These are phyloP conservation scores for Cordyceps javanica DNA, from an alignment of 2,329 filamentous ascomycete genomes.

Conservation along the genomic window DNA sequence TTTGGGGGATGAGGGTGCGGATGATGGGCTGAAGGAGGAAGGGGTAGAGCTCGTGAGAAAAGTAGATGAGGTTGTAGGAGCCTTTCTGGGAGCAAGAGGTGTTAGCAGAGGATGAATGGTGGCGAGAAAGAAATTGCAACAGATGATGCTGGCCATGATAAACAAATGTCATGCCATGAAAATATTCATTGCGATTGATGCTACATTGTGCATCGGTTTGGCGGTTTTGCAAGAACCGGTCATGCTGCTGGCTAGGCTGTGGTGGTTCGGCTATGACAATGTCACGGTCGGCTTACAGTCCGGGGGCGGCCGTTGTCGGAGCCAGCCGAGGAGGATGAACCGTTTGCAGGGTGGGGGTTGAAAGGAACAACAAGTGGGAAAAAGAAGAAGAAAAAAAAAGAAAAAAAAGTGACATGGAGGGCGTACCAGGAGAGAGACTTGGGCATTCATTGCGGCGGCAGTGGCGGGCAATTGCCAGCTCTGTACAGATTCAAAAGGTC, in stretches of 20 bases:
- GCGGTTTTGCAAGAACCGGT: background rate
- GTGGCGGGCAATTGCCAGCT: background rate
- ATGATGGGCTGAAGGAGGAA: slow-evolving; percentile 81
- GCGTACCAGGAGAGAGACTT: slow-evolving; percentile 53
- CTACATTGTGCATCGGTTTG: background rate
- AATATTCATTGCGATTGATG: background rate
- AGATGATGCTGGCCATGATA: background rate
- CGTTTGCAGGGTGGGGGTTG: slow-evolving; percentile 1
- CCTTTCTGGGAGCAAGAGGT: slow-evolving; percentile 70
- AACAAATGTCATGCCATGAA: too few relatives aligned
- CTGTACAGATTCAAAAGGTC: background rate
- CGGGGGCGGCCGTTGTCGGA: slow-evolving; percentile 10
- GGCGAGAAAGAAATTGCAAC: background rate
- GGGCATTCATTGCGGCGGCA: slow-evolving; percentile 43
- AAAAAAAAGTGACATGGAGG: slow-evolving; percentile 15
- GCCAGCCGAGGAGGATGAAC: slow-evolving; percentile 6
- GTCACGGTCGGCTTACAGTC: too few relatives aligned
- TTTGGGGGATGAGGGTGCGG: slow-evolving; percentile 70
- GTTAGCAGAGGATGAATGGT: background rate
- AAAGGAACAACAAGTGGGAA: too few relatives aligned
- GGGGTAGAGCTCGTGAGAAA: slow-evolving; percentile 72
- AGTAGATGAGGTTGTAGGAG: slow-evolving; percentile 81
- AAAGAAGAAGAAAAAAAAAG: too few relatives aligned
- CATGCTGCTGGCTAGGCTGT: background rate
- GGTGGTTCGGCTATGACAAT: too few relatives aligned